These are phyloP conservation scores for Pythium monospermum DNA, from an alignment of 352 stramenopile genomes.

Conservation along the genomic window DNA sequence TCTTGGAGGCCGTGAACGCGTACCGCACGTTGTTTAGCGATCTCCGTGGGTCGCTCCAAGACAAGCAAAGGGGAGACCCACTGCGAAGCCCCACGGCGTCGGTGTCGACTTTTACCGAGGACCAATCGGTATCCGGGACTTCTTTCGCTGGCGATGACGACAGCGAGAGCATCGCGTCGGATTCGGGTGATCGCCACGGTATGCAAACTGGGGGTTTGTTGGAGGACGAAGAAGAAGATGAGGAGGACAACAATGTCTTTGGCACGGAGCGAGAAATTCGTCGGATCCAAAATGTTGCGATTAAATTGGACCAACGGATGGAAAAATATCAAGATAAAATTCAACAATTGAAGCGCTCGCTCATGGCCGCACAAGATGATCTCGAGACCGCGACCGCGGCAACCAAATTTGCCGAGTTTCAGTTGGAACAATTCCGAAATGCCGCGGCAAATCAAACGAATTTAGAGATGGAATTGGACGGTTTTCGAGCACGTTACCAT, in stretches of 20 bases:
- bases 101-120: slow-evolving; percentile 59
- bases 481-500: slow-evolving; percentile 18
- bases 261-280: slow-evolving; percentile 46
- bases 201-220: no score
- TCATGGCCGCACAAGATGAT: slow-evolving; percentile 61
- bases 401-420: slow-evolving; percentile 79
- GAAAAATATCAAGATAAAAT: slow-evolving; percentile 71
- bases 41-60: slow-evolving; percentile 46
- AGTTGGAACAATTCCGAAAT: slow-evolving; percentile 66
- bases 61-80: slow-evolving; percentile 42
- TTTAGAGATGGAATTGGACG: slow-evolving; percentile 22
- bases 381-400: slow-evolving; percentile 72
- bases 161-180: slow-evolving; percentile 19
- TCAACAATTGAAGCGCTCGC: slow-evolving; percentile 59
- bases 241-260: slow-evolving; percentile 28
- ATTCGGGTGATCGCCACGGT: no score
- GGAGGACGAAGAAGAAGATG: slow-evolving; percentile 31
- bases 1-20: slow-evolving; percentile 57
- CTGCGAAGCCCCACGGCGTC: slow-evolving; percentile 46
- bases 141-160: slow-evolving; percentile 39
- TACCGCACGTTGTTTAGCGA: slow-evolving; percentile 69
- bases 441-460: slow-evolving; percentile 46
- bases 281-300: slow-evolving; percentile 46
- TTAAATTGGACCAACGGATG: slow-evolving; percentile 62
- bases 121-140: slow-evolving; percentile 57